These are phyloP conservation scores for Mollisia scopiformis DNA, from an alignment of 2,329 filamentous ascomycete species.

Conservation along the genomic window DNA sequence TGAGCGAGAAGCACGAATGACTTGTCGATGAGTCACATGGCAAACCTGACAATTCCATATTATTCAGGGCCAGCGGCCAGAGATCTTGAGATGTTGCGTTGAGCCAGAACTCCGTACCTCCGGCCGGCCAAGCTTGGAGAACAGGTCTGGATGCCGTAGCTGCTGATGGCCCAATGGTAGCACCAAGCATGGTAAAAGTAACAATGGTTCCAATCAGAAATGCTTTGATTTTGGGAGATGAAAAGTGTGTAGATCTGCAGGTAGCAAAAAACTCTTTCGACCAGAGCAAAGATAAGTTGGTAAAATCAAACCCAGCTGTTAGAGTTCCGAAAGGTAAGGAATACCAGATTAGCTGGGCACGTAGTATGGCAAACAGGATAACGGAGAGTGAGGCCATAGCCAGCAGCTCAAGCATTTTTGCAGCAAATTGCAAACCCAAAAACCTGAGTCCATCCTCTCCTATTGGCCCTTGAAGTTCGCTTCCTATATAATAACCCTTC, in stretches of 20 bases:
- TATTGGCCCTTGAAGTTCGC: slow-evolving; percentile 5
- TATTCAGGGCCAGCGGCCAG: slow-evolving; percentile 1
- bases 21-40: background rate
- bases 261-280: slow-evolving; percentile 17
- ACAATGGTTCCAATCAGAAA: slow-evolving; percentile 7
- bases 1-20: slow-evolving; percentile 2
- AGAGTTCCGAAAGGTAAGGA: slow-evolving; percentile 14
- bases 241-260: background rate
- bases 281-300: slow-evolving; percentile 9
- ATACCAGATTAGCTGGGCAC: background rate
- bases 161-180: slow-evolving; percentile 10
- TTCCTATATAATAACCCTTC: slow-evolving; percentile 17
- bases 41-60: background rate
- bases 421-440: slow-evolving; percentile 15
- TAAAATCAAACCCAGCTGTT: slow-evolving; percentile 11
- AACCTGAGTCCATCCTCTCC: slow-evolving; percentile 13
- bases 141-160: slow-evolving; percentile 2
- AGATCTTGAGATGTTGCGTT: slow-evolving; percentile 5
- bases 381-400: slow-evolving; percentile 5
- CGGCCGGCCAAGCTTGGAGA: slow-evolving; percentile 8
- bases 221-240: background rate
- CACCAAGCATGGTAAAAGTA: slow-evolving; percentile 4
- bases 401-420: slow-evolving; percentile 15
- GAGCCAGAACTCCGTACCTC: slow-evolving; percentile 12
- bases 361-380: slow-evolving; percentile 13